Evolutionary conservation across 2,329 filamentous ascomycete species (phyloP), one percentile per base, ranked within the genome.

Genomic region (Cladosporium halotolerans): DNA sequence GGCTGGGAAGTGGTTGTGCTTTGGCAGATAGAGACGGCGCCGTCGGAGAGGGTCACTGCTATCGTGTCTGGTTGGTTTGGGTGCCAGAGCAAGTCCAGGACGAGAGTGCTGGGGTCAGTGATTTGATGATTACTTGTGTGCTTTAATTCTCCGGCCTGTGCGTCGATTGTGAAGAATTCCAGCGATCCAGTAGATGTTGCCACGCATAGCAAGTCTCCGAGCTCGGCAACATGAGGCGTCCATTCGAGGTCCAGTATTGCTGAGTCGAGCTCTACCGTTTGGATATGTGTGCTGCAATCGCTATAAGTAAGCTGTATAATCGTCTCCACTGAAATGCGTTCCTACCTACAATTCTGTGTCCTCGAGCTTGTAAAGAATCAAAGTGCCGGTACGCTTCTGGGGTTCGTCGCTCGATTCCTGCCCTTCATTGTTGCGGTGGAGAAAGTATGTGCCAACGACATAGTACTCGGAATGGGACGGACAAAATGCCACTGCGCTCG

Each of bases 211-310:
- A 86, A 71, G 32, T 76, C 46, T 70, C 41, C 52, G 53, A 45
- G 41, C 18, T 5, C 31, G 2, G 56, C 47, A 45, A 75, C 67
- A 48, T 71, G 65, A 1, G 80, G 81, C 56, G 85, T 82, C 68
- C 96, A 97, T 61, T 91, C 88, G 31, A 96, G 74, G 66, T 96
- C 91, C 50, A 96, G 79, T 28, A 96, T 79, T 5, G 89, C 91
- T 49, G 84, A 89, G 3, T 83, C 79, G 18, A 87, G 82, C 4
- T 73, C 63, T 4, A 84, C 58, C 1, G 79, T 84, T 64, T 55
- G 63, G 52, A 53, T 63, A 64, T 54, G 13, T 9, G 41, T 55
- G 3, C 57, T 58, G 19, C 8, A 38, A n/a, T n/a, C 34, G 9
- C 6, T 36, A n/a, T 1, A 1, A 36, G 9, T 11, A 9, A 36